Percentiles rank a stretch among this genome's conserved stretches.
These are phyloP conservation scores for Asterochloris erici DNA, from an alignment of 139 green algal genomes.

Conservation along the genomic window DNA sequence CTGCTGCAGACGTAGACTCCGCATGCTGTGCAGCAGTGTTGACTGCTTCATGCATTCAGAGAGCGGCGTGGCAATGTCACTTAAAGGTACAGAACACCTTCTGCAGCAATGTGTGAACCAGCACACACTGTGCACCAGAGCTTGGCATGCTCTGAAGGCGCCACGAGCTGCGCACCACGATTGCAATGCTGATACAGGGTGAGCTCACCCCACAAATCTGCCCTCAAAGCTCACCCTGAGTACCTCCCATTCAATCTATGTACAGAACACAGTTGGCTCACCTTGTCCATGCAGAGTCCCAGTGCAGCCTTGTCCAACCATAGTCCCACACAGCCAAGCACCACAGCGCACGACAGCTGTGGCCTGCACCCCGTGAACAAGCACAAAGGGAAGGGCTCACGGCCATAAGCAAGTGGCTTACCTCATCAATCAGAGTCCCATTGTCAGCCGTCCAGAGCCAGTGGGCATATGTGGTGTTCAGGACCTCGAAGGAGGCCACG, in stretches of 20 bases:
- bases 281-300: neutral
- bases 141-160: too few relatives aligned
- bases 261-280: neutral
- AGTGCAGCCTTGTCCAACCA: neutral
- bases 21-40: neutral
- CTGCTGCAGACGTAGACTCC: neutral
- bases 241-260: too few relatives aligned
- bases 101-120: too few relatives aligned
- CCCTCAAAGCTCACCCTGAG: too few relatives aligned
- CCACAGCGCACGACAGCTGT: neutral
- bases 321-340: neutral
- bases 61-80: too few relatives aligned
- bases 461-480: conserved; percentile 29
- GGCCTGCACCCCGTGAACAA: neutral
- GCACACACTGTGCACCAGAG: too few relatives aligned
- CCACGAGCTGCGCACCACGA: too few relatives aligned
- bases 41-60: too few relatives aligned
- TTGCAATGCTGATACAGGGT: too few relatives aligned
- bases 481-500: conserved; percentile 50
- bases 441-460: conserved; percentile 32
- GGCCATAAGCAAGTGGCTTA: neutral
- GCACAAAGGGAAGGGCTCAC: neutral
- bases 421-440: conserved; percentile 1
- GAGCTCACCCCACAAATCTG: too few relatives aligned
- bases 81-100: too few relatives aligned